Evolutionary conservation across 2,329 filamentous ascomycete genomes (phyloP).

Genomic region (Hymenoscyphus occultus): DNA sequence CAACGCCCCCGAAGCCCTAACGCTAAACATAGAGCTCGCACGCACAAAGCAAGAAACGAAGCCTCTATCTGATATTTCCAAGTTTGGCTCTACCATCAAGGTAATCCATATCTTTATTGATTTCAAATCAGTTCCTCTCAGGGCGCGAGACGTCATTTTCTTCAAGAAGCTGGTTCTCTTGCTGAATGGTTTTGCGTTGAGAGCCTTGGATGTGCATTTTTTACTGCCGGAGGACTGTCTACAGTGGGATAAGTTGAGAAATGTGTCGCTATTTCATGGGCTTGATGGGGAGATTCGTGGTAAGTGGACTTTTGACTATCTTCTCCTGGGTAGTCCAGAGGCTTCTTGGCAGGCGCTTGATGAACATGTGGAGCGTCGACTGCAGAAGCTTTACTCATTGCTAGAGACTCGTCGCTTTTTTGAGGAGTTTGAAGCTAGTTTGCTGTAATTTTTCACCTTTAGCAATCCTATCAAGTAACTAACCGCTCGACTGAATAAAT

Average conservation of each 20-base stretch:
- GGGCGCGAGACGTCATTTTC: background rate
- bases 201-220: background rate
- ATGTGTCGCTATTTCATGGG: background rate
- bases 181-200: background rate
- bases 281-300: background rate
- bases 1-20: background rate
- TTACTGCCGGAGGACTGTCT: background rate
- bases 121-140: background rate
- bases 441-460: background rate
- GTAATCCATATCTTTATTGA: background rate
- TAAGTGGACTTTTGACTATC: background rate
- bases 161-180: background rate
- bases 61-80: background rate
- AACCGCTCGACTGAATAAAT: too few species aligned
- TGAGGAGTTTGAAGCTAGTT: background rate
- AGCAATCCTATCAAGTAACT: too few species aligned
- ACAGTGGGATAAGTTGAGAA: background rate
- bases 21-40: background rate
- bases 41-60: background rate
- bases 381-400: background rate
- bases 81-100: background rate
- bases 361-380: background rate
- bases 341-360: background rate
- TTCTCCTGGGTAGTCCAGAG: background rate
- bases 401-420: background rate